Percentiles rank a stretch among this genome's conserved stretches.
phyloP scores from a whole-genome alignment of 331 rosid species.

The Arachis monticola region DNA sequence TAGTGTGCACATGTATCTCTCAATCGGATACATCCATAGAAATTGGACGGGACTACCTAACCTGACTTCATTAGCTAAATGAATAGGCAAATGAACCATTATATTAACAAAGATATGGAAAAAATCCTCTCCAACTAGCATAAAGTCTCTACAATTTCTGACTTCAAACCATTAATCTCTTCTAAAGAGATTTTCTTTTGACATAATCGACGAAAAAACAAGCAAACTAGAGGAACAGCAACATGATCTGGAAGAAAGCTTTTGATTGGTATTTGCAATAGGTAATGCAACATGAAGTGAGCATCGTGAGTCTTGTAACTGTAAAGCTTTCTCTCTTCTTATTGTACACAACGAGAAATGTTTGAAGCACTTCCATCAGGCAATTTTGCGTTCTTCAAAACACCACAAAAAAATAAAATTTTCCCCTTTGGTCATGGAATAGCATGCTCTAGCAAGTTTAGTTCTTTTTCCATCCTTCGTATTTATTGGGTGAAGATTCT shows the following conservation, averaged over 20 bases:
- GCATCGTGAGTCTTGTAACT: neutral
- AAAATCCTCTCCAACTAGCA: conserved; percentile 1
- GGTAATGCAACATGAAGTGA: neutral
- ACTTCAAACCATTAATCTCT: neutral
- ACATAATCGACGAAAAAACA: neutral
- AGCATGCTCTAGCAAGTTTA: neutral
- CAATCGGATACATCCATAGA: neutral
- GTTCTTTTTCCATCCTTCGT: no score
- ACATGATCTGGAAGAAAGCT: neutral
- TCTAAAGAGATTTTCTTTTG: neutral
- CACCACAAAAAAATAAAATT: neutral
- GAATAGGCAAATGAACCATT: conserved; percentile 3
- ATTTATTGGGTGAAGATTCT: no score
- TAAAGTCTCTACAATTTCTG: neutral
- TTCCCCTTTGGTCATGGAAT: neutral
- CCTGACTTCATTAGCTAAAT: neutral
- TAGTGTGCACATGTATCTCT: neutral
- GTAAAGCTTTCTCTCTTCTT: neutral
- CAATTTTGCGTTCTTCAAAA: neutral
- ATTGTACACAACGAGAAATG: neutral
- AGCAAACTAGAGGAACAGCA: neutral
- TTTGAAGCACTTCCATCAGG: conserved; percentile 1
- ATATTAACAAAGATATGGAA: neutral
- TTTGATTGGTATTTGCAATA: neutral
- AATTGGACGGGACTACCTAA: neutral